A percentile compares a stretch with the other conserved stretches of the same genome.
Evolutionary conservation across 1,284 basidiomycete species (phyloP).

Genomic region (Heterobasidion parviporum): DNA sequence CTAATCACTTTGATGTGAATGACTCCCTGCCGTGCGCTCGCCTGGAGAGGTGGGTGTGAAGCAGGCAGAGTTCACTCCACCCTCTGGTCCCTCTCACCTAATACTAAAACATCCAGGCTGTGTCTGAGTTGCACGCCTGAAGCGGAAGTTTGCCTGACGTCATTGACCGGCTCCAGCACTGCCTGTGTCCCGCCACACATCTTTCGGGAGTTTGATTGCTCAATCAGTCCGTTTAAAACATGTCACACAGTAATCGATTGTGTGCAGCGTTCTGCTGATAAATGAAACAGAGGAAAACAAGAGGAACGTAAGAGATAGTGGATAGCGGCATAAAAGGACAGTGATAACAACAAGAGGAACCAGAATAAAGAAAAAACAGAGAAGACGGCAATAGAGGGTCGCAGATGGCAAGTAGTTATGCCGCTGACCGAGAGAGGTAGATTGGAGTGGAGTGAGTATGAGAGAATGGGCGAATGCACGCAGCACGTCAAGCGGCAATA

Average conservation of each 20-base stretch:
- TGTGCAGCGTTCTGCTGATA: not conserved
- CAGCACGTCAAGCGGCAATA: conserved; percentile 2
- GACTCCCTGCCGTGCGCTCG: not conserved
- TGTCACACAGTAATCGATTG: too few relatives aligned
- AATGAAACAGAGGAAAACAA: not conserved
- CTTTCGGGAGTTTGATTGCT: too few relatives aligned
- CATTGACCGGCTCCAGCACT: too few relatives aligned
- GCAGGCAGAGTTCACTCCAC: too few relatives aligned
- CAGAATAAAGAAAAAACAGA: not conserved
- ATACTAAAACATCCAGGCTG: too few relatives aligned
- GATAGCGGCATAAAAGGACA: not conserved
- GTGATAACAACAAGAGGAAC: not conserved
- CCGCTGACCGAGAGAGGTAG: not conserved
- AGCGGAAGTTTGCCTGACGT: too few relatives aligned
- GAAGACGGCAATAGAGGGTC: not conserved
- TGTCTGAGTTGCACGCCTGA: too few relatives aligned
- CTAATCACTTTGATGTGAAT: not conserved
- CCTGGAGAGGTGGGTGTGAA: too few relatives aligned
- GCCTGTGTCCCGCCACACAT: too few relatives aligned
- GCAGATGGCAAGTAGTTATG: not conserved
- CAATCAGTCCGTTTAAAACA: too few relatives aligned
- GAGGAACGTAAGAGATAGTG: not conserved
- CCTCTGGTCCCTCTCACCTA: too few relatives aligned
- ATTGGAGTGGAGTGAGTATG: not conserved
- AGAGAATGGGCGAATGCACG: not conserved